Conservation (phyloP, 2,329 filamentous ascomycete species). For the Aspergillus brasiliensis region DNA sequence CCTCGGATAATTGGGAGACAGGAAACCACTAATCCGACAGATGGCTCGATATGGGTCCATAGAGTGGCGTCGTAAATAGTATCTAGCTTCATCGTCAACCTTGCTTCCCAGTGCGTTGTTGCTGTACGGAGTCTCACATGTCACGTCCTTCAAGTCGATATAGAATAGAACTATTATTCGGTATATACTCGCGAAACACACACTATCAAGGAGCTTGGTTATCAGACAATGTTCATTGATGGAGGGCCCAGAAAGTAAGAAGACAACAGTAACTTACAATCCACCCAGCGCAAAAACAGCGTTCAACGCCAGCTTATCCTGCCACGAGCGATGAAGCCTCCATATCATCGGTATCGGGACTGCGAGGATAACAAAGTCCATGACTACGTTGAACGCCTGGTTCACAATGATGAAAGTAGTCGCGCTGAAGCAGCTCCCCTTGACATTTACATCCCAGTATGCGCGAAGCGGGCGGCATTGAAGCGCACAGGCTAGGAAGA, state of each 20-base stretch:
- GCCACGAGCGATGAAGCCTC: slow-evolving; percentile 30
- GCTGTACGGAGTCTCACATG: background rate
- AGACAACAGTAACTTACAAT: background rate
- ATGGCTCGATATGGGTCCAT: background rate
- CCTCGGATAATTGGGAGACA: background rate
- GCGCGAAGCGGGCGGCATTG: slow-evolving; percentile 29
- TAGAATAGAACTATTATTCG: background rate
- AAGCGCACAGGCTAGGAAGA: slow-evolving; percentile 30
- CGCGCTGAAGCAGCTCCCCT: slow-evolving; percentile 25
- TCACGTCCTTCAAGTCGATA: background rate
- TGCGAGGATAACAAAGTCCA: slow-evolving; percentile 31
- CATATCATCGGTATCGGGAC: slow-evolving; percentile 33
- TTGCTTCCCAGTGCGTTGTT: background rate
- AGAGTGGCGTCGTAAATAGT: background rate
- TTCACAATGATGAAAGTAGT: slow-evolving; percentile 31
- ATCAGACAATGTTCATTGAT: background rate
- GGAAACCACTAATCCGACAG: background rate
- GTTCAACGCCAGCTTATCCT: slow-evolving; percentile 32
- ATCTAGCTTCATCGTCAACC: background rate
- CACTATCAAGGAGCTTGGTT: background rate
- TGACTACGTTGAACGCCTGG: slow-evolving; percentile 31
- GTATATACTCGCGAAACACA: background rate
- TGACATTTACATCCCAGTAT: slow-evolving; percentile 28
- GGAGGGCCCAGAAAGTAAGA: background rate
- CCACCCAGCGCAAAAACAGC: slow-evolving; percentile 18